Conservation (phyloP, 495 filamentous ascomycete genomes). For the Acidiella bohemica region DNA sequence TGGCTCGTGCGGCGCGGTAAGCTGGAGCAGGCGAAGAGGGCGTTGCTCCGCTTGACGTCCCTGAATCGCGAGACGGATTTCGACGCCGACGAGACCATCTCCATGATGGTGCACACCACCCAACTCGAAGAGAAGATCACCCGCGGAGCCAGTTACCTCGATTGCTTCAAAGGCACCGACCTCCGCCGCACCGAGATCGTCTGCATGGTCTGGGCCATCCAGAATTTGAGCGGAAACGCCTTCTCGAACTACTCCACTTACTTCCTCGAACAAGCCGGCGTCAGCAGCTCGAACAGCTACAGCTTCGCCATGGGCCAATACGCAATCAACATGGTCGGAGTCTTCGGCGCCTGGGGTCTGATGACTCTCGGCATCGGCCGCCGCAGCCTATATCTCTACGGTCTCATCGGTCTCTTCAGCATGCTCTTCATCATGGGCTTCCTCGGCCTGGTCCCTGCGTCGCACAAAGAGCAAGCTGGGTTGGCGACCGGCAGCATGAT, state of each 20-base stretch:
- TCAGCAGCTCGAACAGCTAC: slow-evolving; percentile 21
- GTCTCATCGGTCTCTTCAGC: slow-evolving; percentile 23
- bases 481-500: slow-evolving; percentile 40
- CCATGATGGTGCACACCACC: slow-evolving; percentile 31
- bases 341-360: slow-evolving; percentile 28
- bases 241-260: slow-evolving; percentile 74
- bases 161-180: slow-evolving; percentile 30
- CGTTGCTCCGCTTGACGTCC: slow-evolving; percentile 25
- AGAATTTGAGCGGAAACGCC: slow-evolving; percentile 64
- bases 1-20: slow-evolving; percentile 31
- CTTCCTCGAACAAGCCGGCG: slow-evolving; percentile 61
- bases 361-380: slow-evolving; percentile 27
- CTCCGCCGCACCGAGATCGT: slow-evolving; percentile 29
- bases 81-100: slow-evolving; percentile 28
- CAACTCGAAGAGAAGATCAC: slow-evolving; percentile 29
- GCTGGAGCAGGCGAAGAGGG: slow-evolving; percentile 26
- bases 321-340: slow-evolving; percentile 30
- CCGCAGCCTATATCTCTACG: slow-evolving; percentile 28
- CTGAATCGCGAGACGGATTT: slow-evolving; percentile 26
- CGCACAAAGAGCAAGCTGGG: slow-evolving; percentile 16
- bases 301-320: slow-evolving; percentile 30
- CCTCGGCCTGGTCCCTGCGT: slow-evolving; percentile 23
- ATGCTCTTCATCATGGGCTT: slow-evolving; percentile 31
- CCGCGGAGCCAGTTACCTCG: slow-evolving; percentile 23
- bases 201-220: slow-evolving; percentile 58